Evolutionary conservation across 2,329 filamentous ascomycete genomes (phyloP).

Genomic region (Amylocarpus encephaloides): DNA sequence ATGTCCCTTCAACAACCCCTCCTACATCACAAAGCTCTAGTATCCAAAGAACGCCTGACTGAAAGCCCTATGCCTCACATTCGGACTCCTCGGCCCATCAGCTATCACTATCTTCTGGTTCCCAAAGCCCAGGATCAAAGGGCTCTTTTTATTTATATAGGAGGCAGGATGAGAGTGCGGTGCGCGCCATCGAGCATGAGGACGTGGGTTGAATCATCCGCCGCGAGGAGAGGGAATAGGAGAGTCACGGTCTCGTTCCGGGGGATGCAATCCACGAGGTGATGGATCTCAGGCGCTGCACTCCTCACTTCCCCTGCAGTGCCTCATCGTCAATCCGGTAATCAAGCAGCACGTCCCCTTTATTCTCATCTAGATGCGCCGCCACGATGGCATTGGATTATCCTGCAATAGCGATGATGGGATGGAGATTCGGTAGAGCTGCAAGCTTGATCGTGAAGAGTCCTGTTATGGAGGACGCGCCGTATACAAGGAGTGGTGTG

Average conservation of each 20-base stretch:
- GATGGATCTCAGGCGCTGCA: slow-evolving; percentile 11
- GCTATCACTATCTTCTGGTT: neutral
- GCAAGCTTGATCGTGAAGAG: slow-evolving; percentile 48
- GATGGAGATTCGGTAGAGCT: slow-evolving; percentile 43
- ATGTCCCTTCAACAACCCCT: slow-evolving; percentile 44
- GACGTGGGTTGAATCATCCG: neutral
- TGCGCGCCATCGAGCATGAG: neutral
- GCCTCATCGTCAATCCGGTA: slow-evolving; percentile 43
- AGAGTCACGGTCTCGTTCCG: slow-evolving; percentile 10
- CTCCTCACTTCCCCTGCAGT: slow-evolving; percentile 28
- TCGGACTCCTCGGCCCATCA: neutral
- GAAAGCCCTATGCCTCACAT: neutral
- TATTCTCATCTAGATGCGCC: slow-evolving; percentile 33
- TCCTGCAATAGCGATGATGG: slow-evolving; percentile 51
- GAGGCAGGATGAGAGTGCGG: neutral
- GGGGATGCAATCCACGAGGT: slow-evolving; percentile 22
- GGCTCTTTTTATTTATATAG: neutral
- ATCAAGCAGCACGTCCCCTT: slow-evolving; percentile 48
- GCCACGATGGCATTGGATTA: slow-evolving; percentile 33
- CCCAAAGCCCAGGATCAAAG: neutral
- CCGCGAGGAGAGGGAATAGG: neutral
- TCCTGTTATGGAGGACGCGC: slow-evolving; percentile 47
- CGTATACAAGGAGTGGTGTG: slow-evolving; percentile 40
- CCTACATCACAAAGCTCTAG: slow-evolving; percentile 34
- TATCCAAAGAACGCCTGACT: slow-evolving; percentile 4